Evolutionary conservation across 805 yeast genomes (phyloP), one percentile per base, ranked within the genome.

Genomic region (Kuraishia capsulata): DNA sequence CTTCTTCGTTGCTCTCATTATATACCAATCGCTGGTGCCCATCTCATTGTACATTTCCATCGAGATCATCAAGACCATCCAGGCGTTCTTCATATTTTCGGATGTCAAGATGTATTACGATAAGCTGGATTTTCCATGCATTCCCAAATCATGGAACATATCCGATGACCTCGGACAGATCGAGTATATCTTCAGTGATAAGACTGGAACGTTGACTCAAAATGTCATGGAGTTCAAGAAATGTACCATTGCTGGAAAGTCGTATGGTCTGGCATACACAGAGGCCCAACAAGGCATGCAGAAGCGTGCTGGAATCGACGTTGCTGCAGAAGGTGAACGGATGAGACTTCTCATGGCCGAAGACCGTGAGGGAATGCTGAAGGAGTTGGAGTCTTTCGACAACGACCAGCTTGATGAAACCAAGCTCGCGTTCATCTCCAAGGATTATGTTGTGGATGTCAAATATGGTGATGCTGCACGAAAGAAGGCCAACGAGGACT

Each of bases 121-220:
- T 38, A 68, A 58, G 39, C 60, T 81, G 35, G 88, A 84, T 56
- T 80, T 74, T 51, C 88, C 90, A 0, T 81, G 90, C 55, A 70
- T 78, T 1, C 90, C 94, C 2, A 81, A 82, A 49, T 73, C 89
- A 1, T 83, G 94, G 94, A 78, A 78, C 44, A 79, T 83, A 33
- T 79, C 88, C 4, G 94, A 83, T 58, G 94, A 83, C 56, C 66
- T 83, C 45, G 94, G 94, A 16, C 94, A 83, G 54, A 78, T 83
- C 42, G 92, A 83, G 56, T 83, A 81, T 53, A 71, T 83, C 31
- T 83, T 83, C 57, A 78, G 87, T 54, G 94, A 83, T 62, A 83
- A 83, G 56, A 83, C 94, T 0, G 94, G 94, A 28, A 83, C 94
- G 0, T 64, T 83, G 49, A 83, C 94, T 5, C 90, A 83, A 57